Evolutionary conservation across 192 early-diverging fungal genomes (phyloP).

Genomic region (Dissophora ornata): DNA sequence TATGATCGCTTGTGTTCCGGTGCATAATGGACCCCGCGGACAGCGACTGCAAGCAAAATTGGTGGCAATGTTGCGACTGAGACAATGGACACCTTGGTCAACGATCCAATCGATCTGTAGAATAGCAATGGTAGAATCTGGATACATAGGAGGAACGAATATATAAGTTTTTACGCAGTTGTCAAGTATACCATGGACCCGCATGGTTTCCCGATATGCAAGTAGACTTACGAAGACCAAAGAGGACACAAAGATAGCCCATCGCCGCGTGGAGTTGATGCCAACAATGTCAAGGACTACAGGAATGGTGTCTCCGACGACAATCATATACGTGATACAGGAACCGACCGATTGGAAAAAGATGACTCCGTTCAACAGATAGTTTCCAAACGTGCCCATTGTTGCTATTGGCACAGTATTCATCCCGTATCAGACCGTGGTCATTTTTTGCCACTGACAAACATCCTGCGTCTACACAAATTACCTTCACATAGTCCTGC

Average conservation of each 20-base stretch:
- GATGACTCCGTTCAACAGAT: slow-evolving; percentile 65
- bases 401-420: slow-evolving; percentile 54
- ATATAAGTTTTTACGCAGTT: too few relatives aligned
- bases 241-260: slow-evolving; percentile 53
- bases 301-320: slow-evolving; percentile 63
- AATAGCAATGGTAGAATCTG: slow-evolving; percentile 72
- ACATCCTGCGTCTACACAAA: too few relatives aligned
- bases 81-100: slow-evolving; percentile 64
- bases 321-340: slow-evolving; percentile 72
- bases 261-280: slow-evolving; percentile 33
- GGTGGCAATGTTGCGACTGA: slow-evolving; percentile 70
- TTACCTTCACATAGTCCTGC: slow-evolving; percentile 58
- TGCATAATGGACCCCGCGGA: slow-evolving; percentile 65
- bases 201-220: background rate
- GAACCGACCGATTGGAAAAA: slow-evolving; percentile 69
- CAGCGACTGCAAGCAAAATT: slow-evolving; percentile 68
- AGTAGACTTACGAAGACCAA: slow-evolving; percentile 55
- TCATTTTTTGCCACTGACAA: too few relatives aligned
- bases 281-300: slow-evolving; percentile 49
- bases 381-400: slow-evolving; percentile 63
- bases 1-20: slow-evolving; percentile 63
- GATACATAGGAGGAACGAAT: background rate
- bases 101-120: slow-evolving; percentile 69
- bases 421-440: too few relatives aligned
- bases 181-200: too few relatives aligned